Conservation (phyloP, 305 asterid genomes). For the Striga hermonthica region DNA sequence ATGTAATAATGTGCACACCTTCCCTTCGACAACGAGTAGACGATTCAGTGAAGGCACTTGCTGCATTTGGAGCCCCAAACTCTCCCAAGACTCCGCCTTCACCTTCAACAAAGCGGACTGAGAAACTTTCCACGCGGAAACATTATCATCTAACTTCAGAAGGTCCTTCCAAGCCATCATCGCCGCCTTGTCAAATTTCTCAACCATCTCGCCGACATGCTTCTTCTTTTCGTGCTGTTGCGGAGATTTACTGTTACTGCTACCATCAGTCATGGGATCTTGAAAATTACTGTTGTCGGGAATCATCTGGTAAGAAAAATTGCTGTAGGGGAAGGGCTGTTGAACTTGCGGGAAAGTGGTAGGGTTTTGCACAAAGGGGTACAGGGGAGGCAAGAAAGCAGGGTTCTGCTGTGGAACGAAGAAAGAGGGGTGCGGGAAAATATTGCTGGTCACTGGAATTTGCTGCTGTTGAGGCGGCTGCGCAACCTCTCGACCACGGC, state of each 20-base stretch:
- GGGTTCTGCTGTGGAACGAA: conserved; percentile 43
- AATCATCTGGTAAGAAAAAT: conserved; percentile 33
- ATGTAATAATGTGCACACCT: conserved; percentile 42
- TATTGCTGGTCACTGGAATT: conserved; percentile 37
- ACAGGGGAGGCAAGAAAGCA: conserved; percentile 34
- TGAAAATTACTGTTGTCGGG: conserved; percentile 27
- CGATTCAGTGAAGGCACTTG: conserved; percentile 66
- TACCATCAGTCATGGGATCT: conserved; percentile 23
- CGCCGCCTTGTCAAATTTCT: conserved; percentile 54
- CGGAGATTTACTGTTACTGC: conserved; percentile 24
- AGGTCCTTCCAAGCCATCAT: conserved; percentile 48
- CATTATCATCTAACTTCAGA: conserved; percentile 44
- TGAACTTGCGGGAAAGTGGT: conserved; percentile 30
- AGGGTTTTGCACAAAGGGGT: conserved; percentile 40
- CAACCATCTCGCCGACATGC: conserved; percentile 41
- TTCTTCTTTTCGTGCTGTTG: conserved; percentile 34
- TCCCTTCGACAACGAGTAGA: conserved; percentile 59
- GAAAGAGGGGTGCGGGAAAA: conserved; percentile 39
- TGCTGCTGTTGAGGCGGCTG: conserved; percentile 36
- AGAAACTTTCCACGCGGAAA: conserved; percentile 79
- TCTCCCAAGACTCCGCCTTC: conserved; percentile 72
- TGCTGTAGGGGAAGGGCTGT: conserved; percentile 26
- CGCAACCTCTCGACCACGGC: conserved; percentile 38
- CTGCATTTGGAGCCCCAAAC: conserved; percentile 76
- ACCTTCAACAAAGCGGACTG: conserved; percentile 56